Evolutionary conservation across 169 alveolate genomes (phyloP), one percentile per base, ranked within the genome.

Genomic region (Theileria sp.): DNA sequence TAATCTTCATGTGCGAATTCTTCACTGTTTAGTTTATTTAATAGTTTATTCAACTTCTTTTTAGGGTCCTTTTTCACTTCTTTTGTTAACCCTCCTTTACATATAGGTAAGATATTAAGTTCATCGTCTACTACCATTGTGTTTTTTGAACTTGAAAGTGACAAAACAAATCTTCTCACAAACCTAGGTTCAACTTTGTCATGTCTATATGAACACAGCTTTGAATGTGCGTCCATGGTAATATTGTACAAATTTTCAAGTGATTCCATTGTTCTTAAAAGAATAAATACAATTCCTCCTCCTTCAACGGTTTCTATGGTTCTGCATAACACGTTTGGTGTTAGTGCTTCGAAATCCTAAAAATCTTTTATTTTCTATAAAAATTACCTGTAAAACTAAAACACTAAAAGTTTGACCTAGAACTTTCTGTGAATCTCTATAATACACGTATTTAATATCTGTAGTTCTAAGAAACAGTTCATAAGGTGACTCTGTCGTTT

Each of bases 261-360:
- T 30, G 95, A 92, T 19, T 94, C 90, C 97, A 95, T 91, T 26
- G 97, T 96, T 30, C 94, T 93, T 58, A 96, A 87, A 23, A 95
- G 88, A 75, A 98, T 85, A 25, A 96, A 87, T 25, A 98, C 92
- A 25, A 98, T 68, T 25, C 99, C 99, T 15, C 99, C 99, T 0
- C 99, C 99, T 79, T 95, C 93, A n/a, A 98, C 99, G 0, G 99
- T 98, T 91, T 99, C 99, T 12, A 99, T 93, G 26, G 99, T 96
- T 66, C 99, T 95, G 86, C 99, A 99, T 56, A 99, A 93, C n/a
- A 98, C 92, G 92, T 99, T 99, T 7, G 99, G 99, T 0, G 99
- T 98, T 74, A 99, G 88, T 19, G 99, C 99, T 82, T 98, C 99
- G 74, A 98, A 98, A 86, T 99, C 99, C 92, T 75, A 71, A 62